phyloP scores from a whole-genome alignment of 1,284 basidiomycete species.

The Ganoderma boninense region DNA sequence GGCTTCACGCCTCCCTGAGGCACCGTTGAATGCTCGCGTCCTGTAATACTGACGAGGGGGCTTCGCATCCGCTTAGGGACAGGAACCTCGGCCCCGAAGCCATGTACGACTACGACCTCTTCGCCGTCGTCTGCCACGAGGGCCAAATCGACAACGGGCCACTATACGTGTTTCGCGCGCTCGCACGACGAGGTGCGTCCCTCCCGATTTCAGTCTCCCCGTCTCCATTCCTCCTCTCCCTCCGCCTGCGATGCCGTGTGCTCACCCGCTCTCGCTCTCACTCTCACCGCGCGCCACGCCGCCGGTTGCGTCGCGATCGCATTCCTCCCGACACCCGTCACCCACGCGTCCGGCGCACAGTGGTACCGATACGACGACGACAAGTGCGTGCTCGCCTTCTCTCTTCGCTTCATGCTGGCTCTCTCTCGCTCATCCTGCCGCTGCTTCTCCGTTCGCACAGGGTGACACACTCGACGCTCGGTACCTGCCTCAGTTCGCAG shows the following conservation, averaged over 20 bases:
- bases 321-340: slow-evolving; percentile 4
- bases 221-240: background rate
- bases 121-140: slow-evolving; percentile 95
- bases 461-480: slow-evolving; percentile 75
- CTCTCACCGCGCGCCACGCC: slow-evolving; percentile 1
- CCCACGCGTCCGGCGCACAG: slow-evolving; percentile 45
- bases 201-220: slow-evolving; percentile 8
- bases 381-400: slow-evolving; percentile 61
- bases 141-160: slow-evolving; percentile 96
- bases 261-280: background rate
- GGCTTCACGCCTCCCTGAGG: background rate
- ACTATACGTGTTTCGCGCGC: slow-evolving; percentile 88
- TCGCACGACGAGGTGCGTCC: slow-evolving; percentile 75
- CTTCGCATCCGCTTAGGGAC: slow-evolving; percentile 8
- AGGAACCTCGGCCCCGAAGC: slow-evolving; percentile 64
- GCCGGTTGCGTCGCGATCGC: background rate
- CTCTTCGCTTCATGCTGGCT: background rate
- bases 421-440: background rate
- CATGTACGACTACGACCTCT: slow-evolving; percentile 92
- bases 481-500: slow-evolving; percentile 71
- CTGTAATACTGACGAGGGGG: background rate
- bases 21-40: background rate
- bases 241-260: slow-evolving; percentile 1
- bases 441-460: slow-evolving; percentile 44
- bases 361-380: slow-evolving; percentile 98